Percentiles rank a stretch among this genome's conserved stretches.
phyloP scores from a whole-genome alignment of 805 yeast genomes.

The Saccharomycopsis fibuligera region DNA sequence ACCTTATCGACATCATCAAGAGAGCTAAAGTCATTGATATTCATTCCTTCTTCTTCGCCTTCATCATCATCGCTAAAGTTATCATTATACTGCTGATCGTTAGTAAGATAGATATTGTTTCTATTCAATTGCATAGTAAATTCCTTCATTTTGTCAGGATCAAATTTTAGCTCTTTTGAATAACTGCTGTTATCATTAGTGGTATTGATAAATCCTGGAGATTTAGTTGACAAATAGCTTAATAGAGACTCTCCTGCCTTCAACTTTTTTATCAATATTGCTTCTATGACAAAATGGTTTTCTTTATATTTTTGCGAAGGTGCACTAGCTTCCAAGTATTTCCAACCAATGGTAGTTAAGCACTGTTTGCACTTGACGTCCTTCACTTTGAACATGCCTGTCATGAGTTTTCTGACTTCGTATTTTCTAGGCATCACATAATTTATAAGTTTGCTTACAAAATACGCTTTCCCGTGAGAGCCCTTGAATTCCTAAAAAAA shows the following conservation, averaged over 20 bases:
- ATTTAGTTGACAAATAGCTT: constrained; percentile 2
- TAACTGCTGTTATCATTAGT: neutral
- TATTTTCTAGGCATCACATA: constrained; percentile 19
- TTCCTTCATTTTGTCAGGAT: neutral
- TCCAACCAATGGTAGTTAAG: constrained; percentile 53
- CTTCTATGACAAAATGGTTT: constrained; percentile 35
- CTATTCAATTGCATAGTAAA: neutral
- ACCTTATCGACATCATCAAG: neutral
- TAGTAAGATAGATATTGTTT: neutral
- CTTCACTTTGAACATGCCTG: constrained; percentile 53
- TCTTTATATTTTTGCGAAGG: constrained; percentile 51
- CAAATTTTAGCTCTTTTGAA: neutral
- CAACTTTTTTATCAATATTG: constrained; percentile 1
- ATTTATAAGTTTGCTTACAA: constrained; percentile 10
- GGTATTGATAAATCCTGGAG: neutral
- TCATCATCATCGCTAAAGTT: neutral
- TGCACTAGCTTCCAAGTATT: constrained; percentile 43
- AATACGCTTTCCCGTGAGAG: constrained; percentile 17
- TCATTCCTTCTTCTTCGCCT: neutral
- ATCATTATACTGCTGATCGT: neutral
- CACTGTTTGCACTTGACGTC: constrained; percentile 55
- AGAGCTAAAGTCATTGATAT: neutral
- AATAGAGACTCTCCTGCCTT: constrained; percentile 1
- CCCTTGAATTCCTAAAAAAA: constrained; percentile 15
- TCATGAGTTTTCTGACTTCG: constrained; percentile 44